Percentiles rank a stretch among this genome's conserved stretches.
Evolutionary conservation across 1,139 yeast genomes (phyloP).

Genomic region (Suhomyces bribrorum): DNA sequence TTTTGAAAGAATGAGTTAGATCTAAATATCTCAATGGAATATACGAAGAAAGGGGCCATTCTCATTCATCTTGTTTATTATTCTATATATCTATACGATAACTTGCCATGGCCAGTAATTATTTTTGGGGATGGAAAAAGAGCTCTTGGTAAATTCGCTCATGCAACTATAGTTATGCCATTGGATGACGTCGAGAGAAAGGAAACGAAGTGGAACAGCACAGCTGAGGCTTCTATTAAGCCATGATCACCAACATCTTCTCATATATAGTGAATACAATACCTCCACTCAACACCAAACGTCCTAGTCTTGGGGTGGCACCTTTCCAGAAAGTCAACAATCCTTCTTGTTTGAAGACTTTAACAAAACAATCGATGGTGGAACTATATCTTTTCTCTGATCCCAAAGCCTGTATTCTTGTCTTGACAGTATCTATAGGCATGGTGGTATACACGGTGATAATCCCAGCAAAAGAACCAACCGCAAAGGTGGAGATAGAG

Average conservation of each 20-base stretch:
- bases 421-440: constrained; percentile 98
- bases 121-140: too few species aligned
- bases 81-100: too few species aligned
- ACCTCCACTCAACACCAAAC: constrained; percentile 91
- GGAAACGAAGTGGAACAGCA: too few species aligned
- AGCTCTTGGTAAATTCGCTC: too few species aligned
- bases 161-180: too few species aligned
- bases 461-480: constrained; percentile 91
- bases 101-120: too few species aligned
- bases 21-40: too few species aligned
- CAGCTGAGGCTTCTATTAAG: constrained; percentile 3
- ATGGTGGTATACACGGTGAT: constrained; percentile 94
- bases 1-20: too few species aligned
- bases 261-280: constrained; percentile 94
- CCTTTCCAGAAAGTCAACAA: constrained; percentile 94
- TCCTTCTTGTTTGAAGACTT: constrained; percentile 88
- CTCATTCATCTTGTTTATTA: too few species aligned
- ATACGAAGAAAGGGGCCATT: too few species aligned
- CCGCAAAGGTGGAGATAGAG: constrained; percentile 76
- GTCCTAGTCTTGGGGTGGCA: constrained; percentile 93
- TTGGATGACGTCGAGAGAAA: too few species aligned
- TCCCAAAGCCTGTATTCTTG: constrained; percentile 94
- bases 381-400: constrained; percentile 70
- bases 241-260: constrained; percentile 68
- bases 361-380: constrained; percentile 78